Conservation (phyloP, 805 yeast species). For the Pichia nakasei region DNA sequence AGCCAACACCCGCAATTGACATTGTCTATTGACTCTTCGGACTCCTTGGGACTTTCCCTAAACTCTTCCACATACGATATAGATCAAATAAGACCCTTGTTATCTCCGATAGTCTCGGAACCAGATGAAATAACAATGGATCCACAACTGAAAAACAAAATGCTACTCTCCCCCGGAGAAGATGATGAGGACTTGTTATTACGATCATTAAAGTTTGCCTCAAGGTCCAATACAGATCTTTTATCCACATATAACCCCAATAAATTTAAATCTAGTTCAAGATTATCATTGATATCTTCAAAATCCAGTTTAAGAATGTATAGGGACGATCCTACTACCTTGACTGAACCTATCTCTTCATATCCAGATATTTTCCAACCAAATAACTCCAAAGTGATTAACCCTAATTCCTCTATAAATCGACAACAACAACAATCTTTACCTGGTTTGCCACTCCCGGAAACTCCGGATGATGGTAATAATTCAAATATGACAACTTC, state of each 20-base stretch:
- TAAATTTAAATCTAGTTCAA: not conserved
- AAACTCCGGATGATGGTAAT: not conserved
- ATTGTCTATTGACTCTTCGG: too few species aligned
- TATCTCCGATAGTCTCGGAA: slow-evolving; percentile 6
- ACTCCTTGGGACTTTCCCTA: too few species aligned
- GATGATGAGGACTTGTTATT: slow-evolving; percentile 6
- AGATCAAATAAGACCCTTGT: slow-evolving; percentile 3
- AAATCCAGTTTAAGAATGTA: not conserved
- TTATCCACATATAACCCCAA: not conserved
- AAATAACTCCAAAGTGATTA: not conserved
- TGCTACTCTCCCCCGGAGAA: slow-evolving; percentile 2
- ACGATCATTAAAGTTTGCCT: slow-evolving; percentile 5
- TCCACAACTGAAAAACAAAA: not conserved
- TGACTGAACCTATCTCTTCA: not conserved
- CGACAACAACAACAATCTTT: not conserved
- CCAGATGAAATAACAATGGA: slow-evolving; percentile 3
- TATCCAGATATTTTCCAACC: slow-evolving; percentile 3
- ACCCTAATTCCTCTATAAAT: not conserved
- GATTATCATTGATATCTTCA: not conserved
- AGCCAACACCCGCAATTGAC: too few species aligned
- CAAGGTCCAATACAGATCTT: not conserved
- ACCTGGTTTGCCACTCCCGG: not conserved
- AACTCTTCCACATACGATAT: not conserved
- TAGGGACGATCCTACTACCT: slow-evolving; percentile 2
- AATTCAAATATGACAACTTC: not conserved